phyloP scores from a whole-genome alignment of 352 stramenopile species.

The Phytophthora citrophthora region DNA sequence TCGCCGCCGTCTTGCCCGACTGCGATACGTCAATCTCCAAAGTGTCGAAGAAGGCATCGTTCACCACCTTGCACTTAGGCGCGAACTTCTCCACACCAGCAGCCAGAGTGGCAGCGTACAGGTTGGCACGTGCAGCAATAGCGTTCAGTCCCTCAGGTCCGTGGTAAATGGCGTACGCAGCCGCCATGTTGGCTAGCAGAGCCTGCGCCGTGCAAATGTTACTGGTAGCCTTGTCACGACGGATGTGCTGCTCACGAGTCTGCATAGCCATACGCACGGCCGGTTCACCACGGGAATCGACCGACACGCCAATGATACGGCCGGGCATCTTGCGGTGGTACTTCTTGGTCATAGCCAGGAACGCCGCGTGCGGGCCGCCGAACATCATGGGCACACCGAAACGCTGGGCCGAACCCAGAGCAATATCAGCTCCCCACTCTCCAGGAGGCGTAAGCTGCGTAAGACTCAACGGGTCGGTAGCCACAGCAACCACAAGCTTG shows the following conservation, averaged over 20 bases:
- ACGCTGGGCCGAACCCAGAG: conserved; percentile 97
- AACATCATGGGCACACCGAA: conserved; percentile 99
- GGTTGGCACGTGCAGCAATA: conserved; percentile 95
- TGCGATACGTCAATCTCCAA: conserved; percentile 91
- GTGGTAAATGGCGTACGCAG: conserved; percentile 98
- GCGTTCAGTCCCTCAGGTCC: conserved; percentile 94
- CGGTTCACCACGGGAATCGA: conserved; percentile 95
- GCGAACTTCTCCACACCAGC: conserved; percentile 89
- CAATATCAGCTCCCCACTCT: conserved; percentile 98
- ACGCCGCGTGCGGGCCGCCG: conserved; percentile 98
- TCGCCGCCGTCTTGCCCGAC: conserved; percentile 75
- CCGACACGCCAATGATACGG: conserved; percentile 98
- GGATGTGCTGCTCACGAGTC: conserved; percentile 99
- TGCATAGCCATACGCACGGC: conserved; percentile 99
- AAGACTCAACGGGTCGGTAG: conserved; percentile 96
- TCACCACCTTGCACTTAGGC: conserved; percentile 57
- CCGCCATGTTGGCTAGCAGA: conserved; percentile 98
- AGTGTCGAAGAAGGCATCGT: conserved; percentile 97
- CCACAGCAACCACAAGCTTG: conserved; percentile 95
- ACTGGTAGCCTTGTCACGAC: conserved; percentile 98
- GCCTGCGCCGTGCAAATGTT: conserved; percentile 99
- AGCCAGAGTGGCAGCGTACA: conserved; percentile 90
- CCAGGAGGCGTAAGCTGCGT: conserved; percentile 94
- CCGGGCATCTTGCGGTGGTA: conserved; percentile 98
- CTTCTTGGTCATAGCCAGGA: conserved; percentile 96